phyloP scores from a whole-genome alignment of 257 asterid genomes.

The Salvia rosmarinus region DNA sequence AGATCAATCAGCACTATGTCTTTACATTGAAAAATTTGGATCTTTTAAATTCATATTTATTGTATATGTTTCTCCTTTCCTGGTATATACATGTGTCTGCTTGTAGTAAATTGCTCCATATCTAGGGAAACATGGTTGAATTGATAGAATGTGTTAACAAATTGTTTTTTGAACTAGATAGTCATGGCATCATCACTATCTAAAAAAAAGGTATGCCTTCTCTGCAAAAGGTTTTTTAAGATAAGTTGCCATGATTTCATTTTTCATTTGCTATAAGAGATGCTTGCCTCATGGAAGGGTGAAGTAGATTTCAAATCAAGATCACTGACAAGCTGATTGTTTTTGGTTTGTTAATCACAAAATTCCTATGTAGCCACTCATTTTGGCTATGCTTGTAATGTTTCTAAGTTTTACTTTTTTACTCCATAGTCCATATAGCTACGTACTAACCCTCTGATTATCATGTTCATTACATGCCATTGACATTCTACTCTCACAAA shows the following conservation, averaged over 20 bases:
- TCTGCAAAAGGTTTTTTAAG: neutral
- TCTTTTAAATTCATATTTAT: neutral
- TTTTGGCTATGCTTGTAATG: neutral
- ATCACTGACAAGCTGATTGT: neutral
- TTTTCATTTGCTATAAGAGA: neutral
- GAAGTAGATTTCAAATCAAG: neutral
- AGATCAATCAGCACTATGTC: neutral
- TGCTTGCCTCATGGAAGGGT: neutral
- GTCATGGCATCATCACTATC: slow-evolving; percentile 12
- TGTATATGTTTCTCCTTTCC: neutral
- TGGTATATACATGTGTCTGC: neutral
- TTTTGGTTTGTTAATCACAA: neutral
- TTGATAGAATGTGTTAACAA: neutral
- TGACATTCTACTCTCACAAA: neutral
- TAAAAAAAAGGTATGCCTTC: neutral
- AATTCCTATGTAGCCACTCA: neutral
- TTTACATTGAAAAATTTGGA: neutral
- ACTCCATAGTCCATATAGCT: neutral
- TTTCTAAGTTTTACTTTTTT: neutral
- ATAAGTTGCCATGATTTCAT: neutral
- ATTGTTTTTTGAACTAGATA: slow-evolving; percentile 4
- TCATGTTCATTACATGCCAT: slow-evolving; percentile 2
- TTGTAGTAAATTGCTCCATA: neutral
- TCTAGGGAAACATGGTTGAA: neutral
- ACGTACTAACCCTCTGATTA: neutral